Percentiles rank a stretch among this genome's conserved stretches.
Conservation (phyloP, 352 stramenopile species). For the Thalassiosira hispida region DNA sequence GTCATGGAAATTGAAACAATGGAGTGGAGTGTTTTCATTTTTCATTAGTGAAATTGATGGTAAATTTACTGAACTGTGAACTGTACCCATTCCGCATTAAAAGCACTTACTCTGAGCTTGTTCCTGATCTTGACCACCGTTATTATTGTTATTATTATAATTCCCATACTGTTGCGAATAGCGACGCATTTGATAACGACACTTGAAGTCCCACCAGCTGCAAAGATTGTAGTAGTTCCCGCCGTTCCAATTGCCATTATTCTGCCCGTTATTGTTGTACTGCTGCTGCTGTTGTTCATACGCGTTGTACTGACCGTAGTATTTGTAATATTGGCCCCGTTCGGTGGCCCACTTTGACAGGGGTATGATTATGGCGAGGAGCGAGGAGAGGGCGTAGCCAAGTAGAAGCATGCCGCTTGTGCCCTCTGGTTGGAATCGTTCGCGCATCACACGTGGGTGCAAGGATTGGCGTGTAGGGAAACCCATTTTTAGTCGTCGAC, state of each 20-base stretch:
- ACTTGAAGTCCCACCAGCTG: constrained; percentile 47
- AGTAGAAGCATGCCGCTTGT: constrained; percentile 16
- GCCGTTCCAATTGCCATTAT: constrained; percentile 35
- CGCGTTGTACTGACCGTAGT: constrained; percentile 37
- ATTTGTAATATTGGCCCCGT: constrained; percentile 42
- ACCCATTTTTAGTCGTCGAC: too few species aligned
- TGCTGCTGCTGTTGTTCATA: constrained; percentile 46
- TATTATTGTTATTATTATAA: too few species aligned
- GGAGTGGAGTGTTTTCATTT: too few species aligned
- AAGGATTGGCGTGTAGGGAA: constrained; percentile 25
- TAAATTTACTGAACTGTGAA: too few species aligned
- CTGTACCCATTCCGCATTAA: too few species aligned
- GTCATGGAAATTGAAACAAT: too few species aligned
- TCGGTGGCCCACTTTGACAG: constrained; percentile 34
- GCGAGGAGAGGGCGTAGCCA: constrained; percentile 30
- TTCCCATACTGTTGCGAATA: constrained; percentile 29
- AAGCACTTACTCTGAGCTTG: constrained; percentile 12
- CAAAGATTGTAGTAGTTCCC: constrained; percentile 25
- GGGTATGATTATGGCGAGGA: constrained; percentile 44
- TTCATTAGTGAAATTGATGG: too few species aligned
- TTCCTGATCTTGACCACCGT: constrained; percentile 13
- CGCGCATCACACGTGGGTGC: constrained; percentile 20
- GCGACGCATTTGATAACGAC: constrained; percentile 14
- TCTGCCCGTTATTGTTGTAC: constrained; percentile 45
- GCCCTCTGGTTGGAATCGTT: constrained; percentile 25